Evolutionary conservation across 2,329 filamentous ascomycete genomes (phyloP).

Genomic region (Fusarium mangiferae): DNA sequence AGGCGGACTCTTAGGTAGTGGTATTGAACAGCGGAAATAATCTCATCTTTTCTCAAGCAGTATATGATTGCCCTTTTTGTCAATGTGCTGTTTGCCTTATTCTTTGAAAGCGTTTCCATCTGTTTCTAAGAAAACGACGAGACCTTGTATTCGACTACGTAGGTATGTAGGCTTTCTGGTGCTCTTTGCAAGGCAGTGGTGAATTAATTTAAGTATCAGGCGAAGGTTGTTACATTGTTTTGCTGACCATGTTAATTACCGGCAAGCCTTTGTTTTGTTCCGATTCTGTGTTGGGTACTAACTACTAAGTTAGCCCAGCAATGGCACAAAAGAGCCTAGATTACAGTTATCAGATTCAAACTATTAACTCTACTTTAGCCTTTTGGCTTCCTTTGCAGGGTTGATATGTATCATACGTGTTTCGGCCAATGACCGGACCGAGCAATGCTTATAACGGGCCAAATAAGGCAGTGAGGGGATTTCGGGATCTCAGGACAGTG

Average conservation of each 20-base stretch:
- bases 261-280: neutral
- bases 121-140: neutral
- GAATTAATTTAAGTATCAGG: neutral
- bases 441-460: neutral
- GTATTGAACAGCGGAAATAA: conserved; percentile 31
- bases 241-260: neutral
- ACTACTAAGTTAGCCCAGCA: neutral
- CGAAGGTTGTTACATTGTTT: neutral
- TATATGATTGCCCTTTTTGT: neutral
- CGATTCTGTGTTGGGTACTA: neutral
- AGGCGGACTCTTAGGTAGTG: conserved; percentile 27
- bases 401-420: conserved; percentile 19
- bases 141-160: neutral
- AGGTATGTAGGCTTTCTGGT: neutral
- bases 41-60: conserved; percentile 27
- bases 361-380: neutral
- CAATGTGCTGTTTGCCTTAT: neutral
- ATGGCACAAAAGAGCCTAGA: neutral
- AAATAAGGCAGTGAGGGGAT: neutral
- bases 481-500: conserved; percentile 9
- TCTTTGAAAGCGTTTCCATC: neutral
- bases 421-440: conserved; percentile 21
- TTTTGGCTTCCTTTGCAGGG: conserved; percentile 10
- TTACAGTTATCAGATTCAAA: neutral
- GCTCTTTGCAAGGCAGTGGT: neutral